Evolutionary conservation across 78 protist species (phyloP).

Genomic region (Emiliania huxleyi): DNA sequence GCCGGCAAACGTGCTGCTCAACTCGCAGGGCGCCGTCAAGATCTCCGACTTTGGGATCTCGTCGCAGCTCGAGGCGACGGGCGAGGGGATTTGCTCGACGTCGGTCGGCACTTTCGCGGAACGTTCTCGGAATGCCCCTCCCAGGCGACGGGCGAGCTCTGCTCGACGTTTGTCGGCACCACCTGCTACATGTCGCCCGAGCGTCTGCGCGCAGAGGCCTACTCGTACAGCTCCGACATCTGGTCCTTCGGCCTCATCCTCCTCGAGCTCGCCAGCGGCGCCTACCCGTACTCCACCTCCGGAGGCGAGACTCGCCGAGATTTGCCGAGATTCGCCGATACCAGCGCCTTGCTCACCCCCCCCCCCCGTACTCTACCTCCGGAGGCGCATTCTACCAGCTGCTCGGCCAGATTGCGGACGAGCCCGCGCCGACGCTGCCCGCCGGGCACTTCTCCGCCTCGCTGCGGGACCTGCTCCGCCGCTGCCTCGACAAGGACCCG

Average conservation of each 20-base stretch:
- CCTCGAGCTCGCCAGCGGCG: background rate
- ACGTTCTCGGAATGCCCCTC: background rate
- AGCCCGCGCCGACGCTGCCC: background rate
- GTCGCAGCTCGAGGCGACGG: background rate
- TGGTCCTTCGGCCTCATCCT: constrained; percentile 1
- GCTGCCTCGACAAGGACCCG: background rate
- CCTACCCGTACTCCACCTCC: too few species aligned
- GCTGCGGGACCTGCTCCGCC: background rate
- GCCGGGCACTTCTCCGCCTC: background rate
- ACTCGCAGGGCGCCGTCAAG: background rate
- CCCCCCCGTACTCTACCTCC: background rate
- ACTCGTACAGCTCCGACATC: background rate
- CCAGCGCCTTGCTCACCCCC: background rate
- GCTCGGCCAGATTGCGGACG: background rate
- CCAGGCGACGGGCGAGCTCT: background rate
- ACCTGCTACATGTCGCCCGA: constrained; percentile 29
- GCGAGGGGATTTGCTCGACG: background rate
- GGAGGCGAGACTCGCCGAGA: too few species aligned
- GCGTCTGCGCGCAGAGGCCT: background rate
- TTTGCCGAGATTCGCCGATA: too few species aligned
- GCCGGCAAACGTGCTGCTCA: constrained; percentile 2
- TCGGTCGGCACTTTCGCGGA: background rate
- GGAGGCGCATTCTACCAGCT: background rate
- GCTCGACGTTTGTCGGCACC: background rate
- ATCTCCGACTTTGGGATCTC: constrained; percentile 20